Conservation (phyloP, 2,329 filamentous ascomycete genomes). For the Penicillium polonicum region DNA sequence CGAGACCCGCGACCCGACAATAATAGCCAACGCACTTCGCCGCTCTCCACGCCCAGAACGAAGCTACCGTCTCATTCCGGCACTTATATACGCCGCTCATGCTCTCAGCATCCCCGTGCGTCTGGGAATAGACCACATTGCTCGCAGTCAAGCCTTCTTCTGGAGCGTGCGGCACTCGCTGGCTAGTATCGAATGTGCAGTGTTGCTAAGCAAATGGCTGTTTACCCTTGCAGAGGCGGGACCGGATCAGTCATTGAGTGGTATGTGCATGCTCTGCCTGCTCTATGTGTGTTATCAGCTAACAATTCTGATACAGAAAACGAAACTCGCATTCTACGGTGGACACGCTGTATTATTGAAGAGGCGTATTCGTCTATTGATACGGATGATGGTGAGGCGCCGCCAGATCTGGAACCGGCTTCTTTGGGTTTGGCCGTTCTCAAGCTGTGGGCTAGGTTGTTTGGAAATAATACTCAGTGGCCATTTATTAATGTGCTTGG, state of each 20-base stretch:
- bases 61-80: constrained; percentile 60
- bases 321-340: constrained; percentile 33
- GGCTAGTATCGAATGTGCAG: constrained; percentile 38
- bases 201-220: constrained; percentile 50
- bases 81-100: constrained; percentile 67
- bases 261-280: constrained; percentile 7
- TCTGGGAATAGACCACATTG: constrained; percentile 39
- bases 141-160: constrained; percentile 38
- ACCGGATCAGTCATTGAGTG: constrained; percentile 28
- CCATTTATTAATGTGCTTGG: constrained; percentile 36
- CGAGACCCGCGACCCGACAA: constrained; percentile 62
- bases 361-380: constrained; percentile 37
- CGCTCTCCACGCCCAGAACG: constrained; percentile 59
- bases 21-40: constrained; percentile 62
- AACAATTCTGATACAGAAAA: constrained; percentile 24
- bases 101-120: constrained; percentile 59
- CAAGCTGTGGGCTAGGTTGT: constrained; percentile 33
- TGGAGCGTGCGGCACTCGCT: constrained; percentile 41
- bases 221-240: constrained; percentile 30
- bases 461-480: constrained; percentile 36
- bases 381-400: constrained; percentile 23
- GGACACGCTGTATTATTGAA: constrained; percentile 34
- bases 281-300: background rate
- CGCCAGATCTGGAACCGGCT: constrained; percentile 25
- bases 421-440: constrained; percentile 32